phyloP scores from a whole-genome alignment of 106 monocot species.

The Vanilla planifolia region DNA sequence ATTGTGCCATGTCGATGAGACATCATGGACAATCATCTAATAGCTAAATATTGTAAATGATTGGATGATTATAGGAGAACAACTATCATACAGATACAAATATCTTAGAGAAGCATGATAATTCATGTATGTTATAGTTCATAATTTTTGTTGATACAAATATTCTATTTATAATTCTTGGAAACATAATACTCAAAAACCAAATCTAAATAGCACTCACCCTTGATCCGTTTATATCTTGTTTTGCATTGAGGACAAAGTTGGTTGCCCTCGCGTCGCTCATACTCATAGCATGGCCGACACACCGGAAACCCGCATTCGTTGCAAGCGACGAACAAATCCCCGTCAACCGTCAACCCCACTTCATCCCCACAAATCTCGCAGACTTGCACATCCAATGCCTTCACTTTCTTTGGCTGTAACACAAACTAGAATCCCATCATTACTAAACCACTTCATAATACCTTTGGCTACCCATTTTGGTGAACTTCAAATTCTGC shows the following conservation, averaged over 20 bases:
- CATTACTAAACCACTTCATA: neutral
- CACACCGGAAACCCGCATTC: conserved; percentile 90
- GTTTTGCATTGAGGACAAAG: conserved; percentile 91
- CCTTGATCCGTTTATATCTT: conserved; percentile 84
- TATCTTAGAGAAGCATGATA: no score
- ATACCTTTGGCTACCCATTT: no score
- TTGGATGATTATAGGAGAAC: no score
- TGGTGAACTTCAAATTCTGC: neutral
- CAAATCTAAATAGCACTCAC: conserved; percentile 22
- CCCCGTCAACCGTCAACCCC: conserved; percentile 69
- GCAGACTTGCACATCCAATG: conserved; percentile 73
- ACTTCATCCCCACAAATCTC: conserved; percentile 90
- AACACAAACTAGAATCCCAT: conserved; percentile 6
- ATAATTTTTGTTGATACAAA: no score
- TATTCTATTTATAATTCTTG: no score
- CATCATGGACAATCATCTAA: no score
- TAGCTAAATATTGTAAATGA: no score
- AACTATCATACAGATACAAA: no score
- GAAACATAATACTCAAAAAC: no score
- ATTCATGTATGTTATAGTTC: no score
- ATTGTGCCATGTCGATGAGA: no score
- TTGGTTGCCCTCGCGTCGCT: conserved; percentile 80
- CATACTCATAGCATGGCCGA: conserved; percentile 90
- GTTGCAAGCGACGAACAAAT: conserved; percentile 88
- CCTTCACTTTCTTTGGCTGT: conserved; percentile 56